A percentile compares a stretch with the other conserved stretches of the same genome.
Evolutionary conservation across 1,284 basidiomycete genomes (phyloP).

Genomic region (Vanrija sp.): DNA sequence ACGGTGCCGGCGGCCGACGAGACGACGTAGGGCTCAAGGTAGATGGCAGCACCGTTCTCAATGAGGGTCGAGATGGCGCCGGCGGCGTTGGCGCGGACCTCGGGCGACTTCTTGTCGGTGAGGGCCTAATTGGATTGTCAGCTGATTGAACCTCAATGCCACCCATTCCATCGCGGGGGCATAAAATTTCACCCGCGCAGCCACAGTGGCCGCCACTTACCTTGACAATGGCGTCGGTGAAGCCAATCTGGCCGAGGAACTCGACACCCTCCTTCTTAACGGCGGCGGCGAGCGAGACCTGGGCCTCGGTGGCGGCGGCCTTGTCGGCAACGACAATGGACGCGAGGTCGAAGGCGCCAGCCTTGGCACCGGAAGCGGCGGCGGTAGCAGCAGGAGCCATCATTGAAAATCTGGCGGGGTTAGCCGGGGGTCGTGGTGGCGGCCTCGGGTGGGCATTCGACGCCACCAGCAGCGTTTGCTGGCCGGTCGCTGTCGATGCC

Average conservation of each 20-base stretch:
- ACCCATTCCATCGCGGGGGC: not conserved
- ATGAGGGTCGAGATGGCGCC: constrained; percentile 55
- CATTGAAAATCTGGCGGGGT: constrained; percentile 18
- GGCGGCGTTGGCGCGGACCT: constrained; percentile 47
- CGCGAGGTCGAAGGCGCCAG: constrained; percentile 46
- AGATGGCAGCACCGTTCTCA: constrained; percentile 71
- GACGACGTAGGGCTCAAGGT: constrained; percentile 87
- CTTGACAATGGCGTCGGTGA: constrained; percentile 76
- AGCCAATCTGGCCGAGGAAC: constrained; percentile 70
- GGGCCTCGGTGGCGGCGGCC: constrained; percentile 63
- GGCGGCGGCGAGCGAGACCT: constrained; percentile 64
- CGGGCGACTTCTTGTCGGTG: constrained; percentile 57
- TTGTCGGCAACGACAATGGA: constrained; percentile 51
- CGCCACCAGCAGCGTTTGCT: not conserved
- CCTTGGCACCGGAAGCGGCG: constrained; percentile 37
- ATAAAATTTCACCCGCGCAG: not conserved
- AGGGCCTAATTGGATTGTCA: constrained; percentile 45
- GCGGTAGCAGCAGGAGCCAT: constrained; percentile 47
- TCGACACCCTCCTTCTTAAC: constrained; percentile 82
- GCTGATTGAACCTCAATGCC: not conserved
- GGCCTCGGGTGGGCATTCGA: not conserved
- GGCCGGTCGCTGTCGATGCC: not conserved
- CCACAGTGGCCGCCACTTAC: constrained; percentile 25
- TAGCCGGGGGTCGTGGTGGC: too few species aligned
- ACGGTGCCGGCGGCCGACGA: constrained; percentile 64